A percentile compares a stretch with the other conserved stretches of the same genome.
Conservation (phyloP, 768 basidiomycete species). For the Xerocomellus chrysenteron region DNA sequence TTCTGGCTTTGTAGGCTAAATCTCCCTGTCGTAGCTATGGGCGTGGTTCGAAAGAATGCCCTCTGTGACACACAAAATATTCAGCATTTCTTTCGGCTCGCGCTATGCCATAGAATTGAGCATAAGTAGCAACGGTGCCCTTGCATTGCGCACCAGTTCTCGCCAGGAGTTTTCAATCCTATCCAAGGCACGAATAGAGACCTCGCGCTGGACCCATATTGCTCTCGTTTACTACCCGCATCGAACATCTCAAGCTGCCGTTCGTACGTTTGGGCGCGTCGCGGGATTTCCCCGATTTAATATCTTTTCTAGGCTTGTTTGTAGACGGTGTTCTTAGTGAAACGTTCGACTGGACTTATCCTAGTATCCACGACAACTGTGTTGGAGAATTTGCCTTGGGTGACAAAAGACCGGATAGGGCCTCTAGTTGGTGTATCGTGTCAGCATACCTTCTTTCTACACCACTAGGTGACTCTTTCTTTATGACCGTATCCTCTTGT, state of each 20-base stretch:
- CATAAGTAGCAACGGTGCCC: constrained; percentile 54
- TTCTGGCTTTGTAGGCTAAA: background rate
- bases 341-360: constrained; percentile 62
- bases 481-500: background rate
- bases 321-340: constrained; percentile 71
- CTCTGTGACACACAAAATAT: constrained; percentile 33
- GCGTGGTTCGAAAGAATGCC: constrained; percentile 47
- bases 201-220: constrained; percentile 72
- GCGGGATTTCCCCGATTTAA: background rate
- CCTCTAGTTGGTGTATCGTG: constrained; percentile 59
- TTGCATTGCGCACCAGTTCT: constrained; percentile 47
- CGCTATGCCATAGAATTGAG: constrained; percentile 42
- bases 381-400: constrained; percentile 54
- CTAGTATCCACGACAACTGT: constrained; percentile 43
- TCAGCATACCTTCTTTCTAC: constrained; percentile 61
- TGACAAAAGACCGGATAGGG: constrained; percentile 42
- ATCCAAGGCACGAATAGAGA: constrained; percentile 46
- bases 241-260: constrained; percentile 50
- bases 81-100: constrained; percentile 35
- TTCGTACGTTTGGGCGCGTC: constrained; percentile 47
- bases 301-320: constrained; percentile 55
- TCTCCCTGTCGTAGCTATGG: no score
- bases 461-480: constrained; percentile 48
- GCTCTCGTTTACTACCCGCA: constrained; percentile 65
- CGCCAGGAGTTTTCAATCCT: constrained; percentile 43